phyloP scores from a whole-genome alignment of 768 basidiomycete genomes.

The Boletellus ananas region DNA sequence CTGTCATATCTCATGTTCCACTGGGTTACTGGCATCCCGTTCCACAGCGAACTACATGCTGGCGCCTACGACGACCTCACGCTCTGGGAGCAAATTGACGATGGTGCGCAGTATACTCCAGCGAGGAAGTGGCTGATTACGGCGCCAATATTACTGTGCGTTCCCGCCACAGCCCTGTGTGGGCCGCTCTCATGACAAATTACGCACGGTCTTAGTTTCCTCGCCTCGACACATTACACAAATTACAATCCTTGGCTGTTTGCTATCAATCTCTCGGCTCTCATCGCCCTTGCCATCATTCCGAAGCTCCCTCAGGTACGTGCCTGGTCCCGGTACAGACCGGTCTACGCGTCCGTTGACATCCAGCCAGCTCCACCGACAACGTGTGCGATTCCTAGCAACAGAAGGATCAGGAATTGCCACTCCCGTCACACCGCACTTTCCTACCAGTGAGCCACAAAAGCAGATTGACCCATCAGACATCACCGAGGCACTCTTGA shows the following conservation, averaged over 20 bases:
- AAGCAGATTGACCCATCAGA: conserved; percentile 29
- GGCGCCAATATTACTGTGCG: conserved; percentile 86
- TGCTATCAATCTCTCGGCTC: conserved; percentile 80
- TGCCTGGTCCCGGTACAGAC: not conserved
- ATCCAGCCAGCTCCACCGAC: conserved; percentile 65
- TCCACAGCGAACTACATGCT: conserved; percentile 79
- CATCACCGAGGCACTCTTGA: conserved; percentile 49
- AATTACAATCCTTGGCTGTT: conserved; percentile 95
- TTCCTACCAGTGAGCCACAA: conserved; percentile 47
- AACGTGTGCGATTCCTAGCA: conserved; percentile 74
- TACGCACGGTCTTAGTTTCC: conserved; percentile 57
- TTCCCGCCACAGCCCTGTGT: conserved; percentile 7
- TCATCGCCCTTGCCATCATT: conserved; percentile 74
- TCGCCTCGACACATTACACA: conserved; percentile 97
- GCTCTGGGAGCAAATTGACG: conserved; percentile 99
- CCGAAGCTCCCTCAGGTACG: conserved; percentile 94
- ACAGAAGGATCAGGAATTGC: conserved; percentile 59
- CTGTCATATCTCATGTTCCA: conserved; percentile 99
- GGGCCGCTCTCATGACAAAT: not conserved
- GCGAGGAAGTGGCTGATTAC: conserved; percentile 95
- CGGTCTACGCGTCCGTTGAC: conserved; percentile 13
- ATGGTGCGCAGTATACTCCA: conserved; percentile 97
- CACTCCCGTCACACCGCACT: conserved; percentile 61
- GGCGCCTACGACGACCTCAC: conserved; percentile 98
- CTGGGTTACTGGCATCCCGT: conserved; percentile 95